A percentile compares a stretch with the other conserved stretches of the same genome.
phyloP scores from a whole-genome alignment of 2,329 filamentous ascomycete genomes.

The Byssoonygena ceratinophila region DNA sequence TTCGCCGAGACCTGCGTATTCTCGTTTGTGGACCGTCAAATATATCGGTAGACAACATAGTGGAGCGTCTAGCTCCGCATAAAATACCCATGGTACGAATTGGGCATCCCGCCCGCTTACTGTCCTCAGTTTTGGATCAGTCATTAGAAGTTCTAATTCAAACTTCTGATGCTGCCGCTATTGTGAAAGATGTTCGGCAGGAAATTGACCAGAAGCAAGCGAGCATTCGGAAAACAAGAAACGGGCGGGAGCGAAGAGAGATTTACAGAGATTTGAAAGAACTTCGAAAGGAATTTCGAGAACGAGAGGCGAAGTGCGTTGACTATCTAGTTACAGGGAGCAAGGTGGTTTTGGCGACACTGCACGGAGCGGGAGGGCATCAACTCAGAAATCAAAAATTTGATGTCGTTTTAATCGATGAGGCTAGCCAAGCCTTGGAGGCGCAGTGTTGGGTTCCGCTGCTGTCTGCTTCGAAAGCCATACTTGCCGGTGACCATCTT shows the following conservation, averaged over 20 bases:
- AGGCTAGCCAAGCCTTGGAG: constrained; percentile 90
- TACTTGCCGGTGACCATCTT: constrained; percentile 87
- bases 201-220: constrained; percentile 92
- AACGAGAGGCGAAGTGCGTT: constrained; percentile 74
- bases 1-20: constrained; percentile 61
- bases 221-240: constrained; percentile 75
- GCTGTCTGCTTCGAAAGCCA: constrained; percentile 65
- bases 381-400: constrained; percentile 72
- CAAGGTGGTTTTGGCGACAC: constrained; percentile 80
- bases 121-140: constrained; percentile 79
- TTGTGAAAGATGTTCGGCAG: constrained; percentile 78
- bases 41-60: constrained; percentile 95
- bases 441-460: constrained; percentile 95
- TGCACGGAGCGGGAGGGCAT: constrained; percentile 81
- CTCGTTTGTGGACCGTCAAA: constrained; percentile 96
- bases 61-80: constrained; percentile 76
- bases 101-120: constrained; percentile 80
- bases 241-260: constrained; percentile 63
- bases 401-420: constrained; percentile 90
- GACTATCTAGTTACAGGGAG: constrained; percentile 62
- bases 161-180: constrained; percentile 77
- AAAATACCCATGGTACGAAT: constrained; percentile 80
- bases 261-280: constrained; percentile 81
- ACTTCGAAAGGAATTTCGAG: constrained; percentile 75
- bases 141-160: constrained; percentile 84